Percentiles rank a stretch among this genome's conserved stretches.
Evolutionary conservation across 768 basidiomycete species (phyloP).

Genomic region (Boletus rufocinnamomeus): DNA sequence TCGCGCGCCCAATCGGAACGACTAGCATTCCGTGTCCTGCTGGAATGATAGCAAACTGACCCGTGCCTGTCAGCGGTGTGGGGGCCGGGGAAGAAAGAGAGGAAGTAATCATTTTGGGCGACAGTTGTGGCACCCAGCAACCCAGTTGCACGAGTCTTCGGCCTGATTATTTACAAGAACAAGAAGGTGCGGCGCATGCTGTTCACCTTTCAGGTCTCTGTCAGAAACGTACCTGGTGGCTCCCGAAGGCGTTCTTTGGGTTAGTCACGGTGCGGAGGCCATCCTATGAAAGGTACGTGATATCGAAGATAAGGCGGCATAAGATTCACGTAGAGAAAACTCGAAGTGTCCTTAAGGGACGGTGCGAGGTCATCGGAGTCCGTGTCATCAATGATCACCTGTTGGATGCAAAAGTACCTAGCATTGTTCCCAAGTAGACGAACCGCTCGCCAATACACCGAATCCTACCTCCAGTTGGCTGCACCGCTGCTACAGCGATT

Average conservation of each 20-base stretch:
- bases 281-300: neutral
- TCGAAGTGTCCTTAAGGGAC: neutral
- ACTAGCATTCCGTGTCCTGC: conserved; percentile 1
- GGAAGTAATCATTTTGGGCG: neutral
- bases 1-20: neutral
- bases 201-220: conserved; percentile 3
- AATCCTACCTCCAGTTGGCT: neutral
- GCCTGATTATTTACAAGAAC: neutral
- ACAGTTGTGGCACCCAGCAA: neutral
- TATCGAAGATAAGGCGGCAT: neutral
- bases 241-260: neutral
- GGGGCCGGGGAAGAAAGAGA: neutral
- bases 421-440: neutral
- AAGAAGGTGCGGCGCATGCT: conserved; percentile 10
- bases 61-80: neutral
- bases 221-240: neutral
- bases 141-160: neutral
- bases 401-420: neutral
- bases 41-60: neutral
- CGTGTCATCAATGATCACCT: neutral
- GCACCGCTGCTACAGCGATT: neutral
- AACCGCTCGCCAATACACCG: neutral
- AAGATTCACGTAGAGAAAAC: neutral
- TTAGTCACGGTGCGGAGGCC: neutral
- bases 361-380: neutral